These are phyloP conservation scores for Cucurbita moschata DNA, from an alignment of 306 rosid genomes.

Conservation along the genomic window DNA sequence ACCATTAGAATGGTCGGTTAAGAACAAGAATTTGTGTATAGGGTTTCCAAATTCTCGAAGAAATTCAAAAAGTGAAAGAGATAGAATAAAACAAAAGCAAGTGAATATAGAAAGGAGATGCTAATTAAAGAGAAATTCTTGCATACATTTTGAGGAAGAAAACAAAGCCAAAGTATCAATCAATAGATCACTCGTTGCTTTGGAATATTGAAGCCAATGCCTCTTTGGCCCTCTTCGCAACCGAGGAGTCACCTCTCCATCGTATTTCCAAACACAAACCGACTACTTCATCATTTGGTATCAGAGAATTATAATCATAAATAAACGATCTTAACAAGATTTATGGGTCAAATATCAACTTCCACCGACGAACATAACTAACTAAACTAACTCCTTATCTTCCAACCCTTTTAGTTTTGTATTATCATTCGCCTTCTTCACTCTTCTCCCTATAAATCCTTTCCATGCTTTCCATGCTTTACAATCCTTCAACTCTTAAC, in stretches of 20 bases:
- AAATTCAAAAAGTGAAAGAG: neutral
- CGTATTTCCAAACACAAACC: too few species aligned
- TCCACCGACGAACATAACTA: neutral
- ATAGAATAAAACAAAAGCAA: neutral
- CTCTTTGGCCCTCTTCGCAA: neutral
- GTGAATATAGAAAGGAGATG: constrained; percentile 2
- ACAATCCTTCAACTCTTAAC: neutral
- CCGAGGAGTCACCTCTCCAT: too few species aligned
- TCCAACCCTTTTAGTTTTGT: too few species aligned
- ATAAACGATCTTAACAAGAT: too few species aligned
- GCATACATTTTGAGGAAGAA: neutral
- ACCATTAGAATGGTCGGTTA: neutral
- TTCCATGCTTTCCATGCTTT: neutral
- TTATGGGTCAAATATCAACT: too few species aligned
- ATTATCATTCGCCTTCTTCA: neutral
- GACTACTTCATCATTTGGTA: too few species aligned
- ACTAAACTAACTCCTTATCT: neutral
- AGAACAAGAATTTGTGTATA: neutral
- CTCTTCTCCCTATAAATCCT: too few species aligned
- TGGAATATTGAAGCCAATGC: neutral
- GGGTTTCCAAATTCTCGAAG: neutral
- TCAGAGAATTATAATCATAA: too few species aligned
- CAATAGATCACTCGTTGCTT: neutral
- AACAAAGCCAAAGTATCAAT: neutral
- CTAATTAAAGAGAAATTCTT: neutral